Evolutionary conservation across 345 rosid genomes (phyloP), one percentile per base, ranked within the genome.

Genomic region (Turritis glabra): DNA sequence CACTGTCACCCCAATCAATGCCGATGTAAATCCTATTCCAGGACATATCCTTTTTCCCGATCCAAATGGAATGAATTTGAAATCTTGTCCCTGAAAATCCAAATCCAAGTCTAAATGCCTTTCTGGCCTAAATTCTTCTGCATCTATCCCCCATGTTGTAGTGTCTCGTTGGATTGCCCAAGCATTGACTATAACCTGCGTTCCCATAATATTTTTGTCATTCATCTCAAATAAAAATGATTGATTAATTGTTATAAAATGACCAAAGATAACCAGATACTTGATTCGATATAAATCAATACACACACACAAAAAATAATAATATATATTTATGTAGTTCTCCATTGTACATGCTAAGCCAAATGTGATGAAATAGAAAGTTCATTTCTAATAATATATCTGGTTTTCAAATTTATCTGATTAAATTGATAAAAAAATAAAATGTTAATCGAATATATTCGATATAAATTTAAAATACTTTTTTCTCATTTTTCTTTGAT

Each of bases 81-180:
- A 29, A 71, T 71, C 58, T 50, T 59, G 75, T 60, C 76, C 68
- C 1, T 38, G 44, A 32, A 60, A 60, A 47, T 72, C 76, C 2
- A 60, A 22, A 30, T 3, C 6, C 1, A 32, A n/a, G 13, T 46
- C 23, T 64, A 80, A 51, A 48, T 77, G 79, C 52, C 79, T 73
- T 17, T 73, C 79, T 5, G 76, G 81, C 5, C 12, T 5, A 15
- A 80, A 77, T 13, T 68, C 76, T 40, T 77, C 81, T 0, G 83
- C 76, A 13, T 64, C 57, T 12, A 5, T 22, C 18, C 76, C 81
- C 83, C 83, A 80, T 3, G 59, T 55, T 7, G 7, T 0, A 1
- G 72, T 69, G n/a, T 80, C 80, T 56, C 70, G 74, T 23, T 59
- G 80, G 44, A 80, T 65, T 2, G 73, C 73, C 81, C 81, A 76